phyloP scores from a whole-genome alignment of 2,329 filamentous ascomycete genomes.

The Neofusicoccum cordaticola region DNA sequence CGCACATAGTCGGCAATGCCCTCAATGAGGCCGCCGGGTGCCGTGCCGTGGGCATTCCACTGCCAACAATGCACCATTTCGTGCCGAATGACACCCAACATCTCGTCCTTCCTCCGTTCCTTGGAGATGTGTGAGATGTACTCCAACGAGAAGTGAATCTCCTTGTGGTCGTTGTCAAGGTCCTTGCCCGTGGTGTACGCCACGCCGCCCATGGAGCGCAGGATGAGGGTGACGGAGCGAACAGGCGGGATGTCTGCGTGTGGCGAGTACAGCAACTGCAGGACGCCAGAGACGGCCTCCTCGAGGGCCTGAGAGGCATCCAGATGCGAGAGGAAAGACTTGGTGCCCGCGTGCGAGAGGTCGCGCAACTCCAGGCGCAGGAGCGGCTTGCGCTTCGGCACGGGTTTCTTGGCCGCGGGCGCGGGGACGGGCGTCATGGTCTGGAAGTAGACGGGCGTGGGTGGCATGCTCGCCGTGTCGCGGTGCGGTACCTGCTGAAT shows the following conservation, averaged over 20 bases:
- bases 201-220: slow-evolving; percentile 77
- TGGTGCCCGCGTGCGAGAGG: slow-evolving; percentile 56
- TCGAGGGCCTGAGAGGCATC: slow-evolving; percentile 62
- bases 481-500: slow-evolving; percentile 6
- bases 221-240: slow-evolving; percentile 78
- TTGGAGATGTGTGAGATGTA: slow-evolving; percentile 59
- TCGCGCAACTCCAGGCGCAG: slow-evolving; percentile 50
- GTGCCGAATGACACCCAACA: slow-evolving; percentile 81
- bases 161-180: slow-evolving; percentile 82
- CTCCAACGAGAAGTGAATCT: slow-evolving; percentile 79
- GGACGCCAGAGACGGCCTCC: slow-evolving; percentile 64
- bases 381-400: slow-evolving; percentile 39
- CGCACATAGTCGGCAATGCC: slow-evolving; percentile 93
- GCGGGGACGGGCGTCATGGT: slow-evolving; percentile 21
- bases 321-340: slow-evolving; percentile 65
- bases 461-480: slow-evolving; percentile 6
- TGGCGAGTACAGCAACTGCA: slow-evolving; percentile 66
- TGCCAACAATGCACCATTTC: slow-evolving; percentile 97
- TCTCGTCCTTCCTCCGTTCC: slow-evolving; percentile 53
- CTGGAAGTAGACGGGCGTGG: slow-evolving; percentile 25
- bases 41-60: slow-evolving; percentile 60
- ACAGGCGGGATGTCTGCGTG: slow-evolving; percentile 56
- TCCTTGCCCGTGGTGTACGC: slow-evolving; percentile 83
- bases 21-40: slow-evolving; percentile 74
- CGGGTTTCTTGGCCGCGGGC: slow-evolving; percentile 19